Base-by-base conservation (phyloP, 768 basidiomycete species). In the Mycena vulgaris region DNA sequence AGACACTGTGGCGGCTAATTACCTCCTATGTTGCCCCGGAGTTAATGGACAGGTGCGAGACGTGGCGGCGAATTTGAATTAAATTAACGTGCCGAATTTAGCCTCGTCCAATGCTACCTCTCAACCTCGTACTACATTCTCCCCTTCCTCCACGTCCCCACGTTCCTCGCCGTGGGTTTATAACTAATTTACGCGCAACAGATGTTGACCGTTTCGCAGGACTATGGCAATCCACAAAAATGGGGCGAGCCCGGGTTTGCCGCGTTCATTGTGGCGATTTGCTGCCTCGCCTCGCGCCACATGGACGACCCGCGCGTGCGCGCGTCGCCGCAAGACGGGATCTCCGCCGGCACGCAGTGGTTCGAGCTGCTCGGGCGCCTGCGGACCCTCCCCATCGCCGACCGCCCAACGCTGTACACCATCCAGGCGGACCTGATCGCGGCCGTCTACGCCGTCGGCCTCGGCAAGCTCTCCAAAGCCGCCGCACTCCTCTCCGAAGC, bases 211-310 rank as follows among this genome's bases (percentile, higher is more conserved):
- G n/a, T n/a, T 51, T 59, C 64, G 2, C 72, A 94, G 92, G 96
- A 98, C 80, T 98, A 98, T 78, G 95, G 94, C 47, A 94, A 96
- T 73, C 96, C 96, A 58, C 89, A 90, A 80, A 96, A 96, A 85
- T 97, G 96, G 96, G 94, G 92, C 57, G 95, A 97, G 80, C 95
- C 96, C 10, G 96, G 96, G 11, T 98, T 98, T 76, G 95, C 94
- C 45, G 92, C 95, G 13, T 96, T 97, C 78, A 94, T 97, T 69
- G 95, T 97, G n/a, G 89, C 95, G 1, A 86, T 97, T 37, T 97
- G 96, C 77, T 97, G 95, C 72, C 87, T 98, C 7, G 92, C 95
- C 0, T 97, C 95, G 4, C 88, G 96, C 47, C 96, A 98, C 79
- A 93, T 96, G 72, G 96, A 98, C 77, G 96, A 97, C 80, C 91